Evolutionary conservation across 208 protist species (phyloP).

Genomic region (Leishmania turanica): DNA sequence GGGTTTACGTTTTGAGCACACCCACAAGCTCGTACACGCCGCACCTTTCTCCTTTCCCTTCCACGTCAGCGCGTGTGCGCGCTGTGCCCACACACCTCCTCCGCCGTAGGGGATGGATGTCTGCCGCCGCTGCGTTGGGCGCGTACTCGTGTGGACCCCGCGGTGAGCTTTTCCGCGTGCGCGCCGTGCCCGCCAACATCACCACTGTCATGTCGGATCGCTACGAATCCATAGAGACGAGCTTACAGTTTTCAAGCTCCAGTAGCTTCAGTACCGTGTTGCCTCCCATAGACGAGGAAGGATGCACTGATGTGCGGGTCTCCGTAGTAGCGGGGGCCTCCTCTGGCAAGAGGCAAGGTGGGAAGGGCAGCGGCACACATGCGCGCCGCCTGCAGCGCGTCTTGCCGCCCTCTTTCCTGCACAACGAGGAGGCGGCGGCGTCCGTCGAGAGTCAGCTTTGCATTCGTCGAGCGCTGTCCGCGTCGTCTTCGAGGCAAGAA

Average conservation of each 20-base stretch:
- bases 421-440: neutral
- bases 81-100: neutral
- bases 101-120: neutral
- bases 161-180: neutral
- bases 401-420: neutral
- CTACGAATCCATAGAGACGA: neutral
- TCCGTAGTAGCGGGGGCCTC: too few relatives aligned
- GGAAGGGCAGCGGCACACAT: neutral
- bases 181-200: neutral
- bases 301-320: neutral
- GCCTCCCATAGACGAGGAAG: neutral
- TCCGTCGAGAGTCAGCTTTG: neutral
- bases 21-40: neutral
- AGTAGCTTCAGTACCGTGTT: constrained; percentile 21
- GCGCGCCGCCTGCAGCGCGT: neutral
- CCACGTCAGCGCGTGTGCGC: too few relatives aligned
- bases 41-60: neutral
- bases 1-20: neutral
- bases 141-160: neutral
- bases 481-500: neutral
- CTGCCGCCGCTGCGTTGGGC: neutral
- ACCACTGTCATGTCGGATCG: neutral
- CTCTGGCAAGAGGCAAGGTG: neutral
- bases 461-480: neutral
- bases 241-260: constrained; percentile 15